Evolutionary conservation across 805 yeast species (phyloP).

Genomic region (Metschnikowia rubicola): DNA sequence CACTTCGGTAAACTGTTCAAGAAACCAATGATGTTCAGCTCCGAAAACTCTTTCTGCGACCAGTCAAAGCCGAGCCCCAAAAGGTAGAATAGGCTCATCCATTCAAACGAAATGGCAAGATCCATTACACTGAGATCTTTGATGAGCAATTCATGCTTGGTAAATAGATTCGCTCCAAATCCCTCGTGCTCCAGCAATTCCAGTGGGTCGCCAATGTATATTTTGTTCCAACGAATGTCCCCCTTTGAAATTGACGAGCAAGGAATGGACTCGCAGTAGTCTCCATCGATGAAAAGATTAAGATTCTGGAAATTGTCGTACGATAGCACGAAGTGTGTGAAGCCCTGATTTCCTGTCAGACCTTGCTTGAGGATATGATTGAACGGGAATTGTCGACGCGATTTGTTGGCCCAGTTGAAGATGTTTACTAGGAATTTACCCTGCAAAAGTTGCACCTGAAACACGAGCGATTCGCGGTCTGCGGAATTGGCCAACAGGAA

Average conservation of each 20-base stretch:
- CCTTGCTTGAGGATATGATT: conserved; percentile 25
- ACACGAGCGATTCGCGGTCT: conserved; percentile 18
- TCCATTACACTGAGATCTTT: conserved; percentile 40
- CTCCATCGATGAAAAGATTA: conserved; percentile 49
- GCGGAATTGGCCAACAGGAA: conserved; percentile 29
- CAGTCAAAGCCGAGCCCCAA: conserved; percentile 49
- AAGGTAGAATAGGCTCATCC: conserved; percentile 48
- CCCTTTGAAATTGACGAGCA: conserved; percentile 30
- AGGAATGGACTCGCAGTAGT: conserved; percentile 42
- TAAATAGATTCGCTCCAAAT: conserved; percentile 5
- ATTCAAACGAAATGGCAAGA: conserved; percentile 39
- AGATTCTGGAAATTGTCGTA: conserved; percentile 37
- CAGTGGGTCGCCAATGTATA: conserved; percentile 29
- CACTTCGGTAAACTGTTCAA: conserved; percentile 5
- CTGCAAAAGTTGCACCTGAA: conserved; percentile 29
- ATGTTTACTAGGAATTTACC: conserved; percentile 29
- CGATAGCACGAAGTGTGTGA: conserved; percentile 34
- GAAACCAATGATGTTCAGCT: conserved; percentile 23
- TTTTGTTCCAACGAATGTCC: conserved; percentile 32
- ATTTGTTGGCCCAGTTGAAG: conserved; percentile 20
- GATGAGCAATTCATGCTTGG: conserved; percentile 27
- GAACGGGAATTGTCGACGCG: conserved; percentile 31
- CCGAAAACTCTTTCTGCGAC: conserved; percentile 37
- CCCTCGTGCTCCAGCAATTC: conserved; percentile 9
- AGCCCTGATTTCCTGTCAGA: conserved; percentile 18